phyloP scores from a whole-genome alignment of 2,329 filamentous ascomycete genomes.

The Tolypocladium tropicale region DNA sequence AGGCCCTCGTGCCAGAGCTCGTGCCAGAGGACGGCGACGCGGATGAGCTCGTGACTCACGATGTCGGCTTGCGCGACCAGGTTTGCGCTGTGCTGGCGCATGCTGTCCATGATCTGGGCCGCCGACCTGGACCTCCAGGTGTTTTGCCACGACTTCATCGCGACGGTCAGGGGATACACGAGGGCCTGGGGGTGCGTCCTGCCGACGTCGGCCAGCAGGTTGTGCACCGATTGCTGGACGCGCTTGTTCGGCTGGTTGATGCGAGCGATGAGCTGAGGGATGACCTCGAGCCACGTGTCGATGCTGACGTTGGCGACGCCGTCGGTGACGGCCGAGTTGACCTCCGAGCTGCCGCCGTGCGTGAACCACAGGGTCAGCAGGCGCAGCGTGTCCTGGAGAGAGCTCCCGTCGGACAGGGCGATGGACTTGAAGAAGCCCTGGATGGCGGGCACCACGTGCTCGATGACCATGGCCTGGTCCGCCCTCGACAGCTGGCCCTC shows the following conservation, averaged over 20 bases:
- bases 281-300: slow-evolving; percentile 97
- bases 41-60: slow-evolving; percentile 92
- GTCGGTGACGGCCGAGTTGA: slow-evolving; percentile 79
- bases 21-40: slow-evolving; percentile 95
- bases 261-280: slow-evolving; percentile 90
- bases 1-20: slow-evolving; percentile 98
- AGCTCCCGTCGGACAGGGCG: slow-evolving; percentile 79
- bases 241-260: slow-evolving; percentile 92
- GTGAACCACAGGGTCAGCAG: slow-evolving; percentile 94
- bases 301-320: slow-evolving; percentile 88
- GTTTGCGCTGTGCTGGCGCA: slow-evolving; percentile 87
- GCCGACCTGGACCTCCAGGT: slow-evolving; percentile 79
- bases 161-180: slow-evolving; percentile 93
- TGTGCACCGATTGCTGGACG: slow-evolving; percentile 84
- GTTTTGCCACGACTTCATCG: slow-evolving; percentile 86
- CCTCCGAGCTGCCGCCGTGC: slow-evolving; percentile 79
- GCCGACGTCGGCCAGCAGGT: slow-evolving; percentile 84
- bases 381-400: slow-evolving; percentile 87
- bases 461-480: slow-evolving; percentile 60
- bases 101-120: slow-evolving; percentile 91
- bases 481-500: slow-evolving; percentile 36
- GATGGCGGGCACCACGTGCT: slow-evolving; percentile 90
- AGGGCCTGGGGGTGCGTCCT: slow-evolving; percentile 90
- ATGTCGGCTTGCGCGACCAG: slow-evolving; percentile 92
- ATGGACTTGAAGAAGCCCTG: slow-evolving; percentile 98